Evolutionary conservation across 2,329 filamentous ascomycete genomes (phyloP).

Genomic region (Orbilia ellipsospora): DNA sequence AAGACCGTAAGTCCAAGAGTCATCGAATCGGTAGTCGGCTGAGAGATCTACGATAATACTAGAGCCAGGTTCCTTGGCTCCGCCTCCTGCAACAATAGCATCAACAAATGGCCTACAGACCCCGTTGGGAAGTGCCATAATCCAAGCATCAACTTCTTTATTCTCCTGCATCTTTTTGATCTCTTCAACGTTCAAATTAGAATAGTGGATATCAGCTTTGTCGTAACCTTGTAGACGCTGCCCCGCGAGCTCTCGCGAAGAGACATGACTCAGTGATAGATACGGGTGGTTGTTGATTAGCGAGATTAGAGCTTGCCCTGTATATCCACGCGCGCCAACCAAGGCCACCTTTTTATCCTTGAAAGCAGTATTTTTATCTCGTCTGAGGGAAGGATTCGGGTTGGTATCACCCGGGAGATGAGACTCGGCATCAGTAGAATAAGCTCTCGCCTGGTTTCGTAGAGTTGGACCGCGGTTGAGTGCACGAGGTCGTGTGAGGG

Average conservation of each 20-base stretch:
- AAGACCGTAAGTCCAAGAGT: slow-evolving; percentile 86
- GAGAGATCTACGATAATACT: slow-evolving; percentile 92
- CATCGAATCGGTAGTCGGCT: slow-evolving; percentile 94
- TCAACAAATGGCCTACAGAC: slow-evolving; percentile 95
- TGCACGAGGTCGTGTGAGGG: slow-evolving; percentile 62
- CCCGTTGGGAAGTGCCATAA: slow-evolving; percentile 95
- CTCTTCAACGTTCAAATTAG: slow-evolving; percentile 88
- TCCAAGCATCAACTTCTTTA: slow-evolving; percentile 92
- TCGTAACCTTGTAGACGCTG: slow-evolving; percentile 88
- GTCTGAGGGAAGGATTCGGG: slow-evolving; percentile 88
- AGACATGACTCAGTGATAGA: slow-evolving; percentile 90
- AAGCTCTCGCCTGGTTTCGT: slow-evolving; percentile 63
- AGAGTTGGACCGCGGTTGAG: slow-evolving; percentile 30
- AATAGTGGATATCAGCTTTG: slow-evolving; percentile 87
- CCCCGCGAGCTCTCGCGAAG: slow-evolving; percentile 89
- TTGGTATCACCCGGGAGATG: slow-evolving; percentile 70
- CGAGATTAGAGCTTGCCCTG: slow-evolving; percentile 87
- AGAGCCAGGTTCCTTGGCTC: slow-evolving; percentile 64
- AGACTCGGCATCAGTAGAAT: slow-evolving; percentile 64
- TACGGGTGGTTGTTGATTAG: slow-evolving; percentile 88
- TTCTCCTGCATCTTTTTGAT: slow-evolving; percentile 84
- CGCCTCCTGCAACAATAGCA: slow-evolving; percentile 75
- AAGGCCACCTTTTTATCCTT: slow-evolving; percentile 82
- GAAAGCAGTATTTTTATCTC: slow-evolving; percentile 86
- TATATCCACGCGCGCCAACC: slow-evolving; percentile 93